A percentile compares a stretch with the other conserved stretches of the same genome.
These are phyloP conservation scores for Botrytis hyacinthi DNA, from an alignment of 2,329 filamentous ascomycete species.

Conservation along the genomic window DNA sequence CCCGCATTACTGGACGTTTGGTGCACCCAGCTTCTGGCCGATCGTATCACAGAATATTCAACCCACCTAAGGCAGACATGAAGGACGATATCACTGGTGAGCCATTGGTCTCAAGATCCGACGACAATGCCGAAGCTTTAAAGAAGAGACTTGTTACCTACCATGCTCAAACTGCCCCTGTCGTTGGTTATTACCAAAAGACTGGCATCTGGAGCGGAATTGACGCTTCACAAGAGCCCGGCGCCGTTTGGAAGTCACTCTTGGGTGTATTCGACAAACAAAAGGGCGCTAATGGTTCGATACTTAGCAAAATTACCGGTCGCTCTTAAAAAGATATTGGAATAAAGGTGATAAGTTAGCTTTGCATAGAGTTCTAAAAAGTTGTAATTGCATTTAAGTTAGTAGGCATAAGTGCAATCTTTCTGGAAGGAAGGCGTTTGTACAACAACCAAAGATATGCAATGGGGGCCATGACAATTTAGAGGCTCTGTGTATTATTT, in stretches of 20 bases:
- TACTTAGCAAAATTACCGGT: conserved; percentile 40
- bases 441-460: conserved; percentile 34
- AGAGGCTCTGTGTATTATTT: conserved; percentile 35
- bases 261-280: conserved; percentile 76
- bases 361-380: conserved; percentile 36
- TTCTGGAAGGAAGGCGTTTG: conserved; percentile 30
- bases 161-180: conserved; percentile 88
- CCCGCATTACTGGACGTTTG: conserved; percentile 93
- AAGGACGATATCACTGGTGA: conserved; percentile 96
- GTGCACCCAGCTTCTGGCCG: conserved; percentile 95
- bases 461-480: conserved; percentile 30
- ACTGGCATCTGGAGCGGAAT: conserved; percentile 95
- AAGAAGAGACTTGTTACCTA: conserved; percentile 94
- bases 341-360: conserved; percentile 23
- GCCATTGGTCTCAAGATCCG: conserved; percentile 90
- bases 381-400: conserved; percentile 29
- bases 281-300: conserved; percentile 36
- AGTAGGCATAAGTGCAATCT: conserved; percentile 29
- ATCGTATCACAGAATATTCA: conserved; percentile 98
- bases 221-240: conserved; percentile 93
- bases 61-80: conserved; percentile 92
- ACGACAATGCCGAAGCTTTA: conserved; percentile 94
- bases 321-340: conserved; percentile 24
- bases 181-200: conserved; percentile 95
- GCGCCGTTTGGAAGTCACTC: conserved; percentile 92